phyloP scores from a whole-genome alignment of 768 basidiomycete genomes.

The Trametes villosa region DNA sequence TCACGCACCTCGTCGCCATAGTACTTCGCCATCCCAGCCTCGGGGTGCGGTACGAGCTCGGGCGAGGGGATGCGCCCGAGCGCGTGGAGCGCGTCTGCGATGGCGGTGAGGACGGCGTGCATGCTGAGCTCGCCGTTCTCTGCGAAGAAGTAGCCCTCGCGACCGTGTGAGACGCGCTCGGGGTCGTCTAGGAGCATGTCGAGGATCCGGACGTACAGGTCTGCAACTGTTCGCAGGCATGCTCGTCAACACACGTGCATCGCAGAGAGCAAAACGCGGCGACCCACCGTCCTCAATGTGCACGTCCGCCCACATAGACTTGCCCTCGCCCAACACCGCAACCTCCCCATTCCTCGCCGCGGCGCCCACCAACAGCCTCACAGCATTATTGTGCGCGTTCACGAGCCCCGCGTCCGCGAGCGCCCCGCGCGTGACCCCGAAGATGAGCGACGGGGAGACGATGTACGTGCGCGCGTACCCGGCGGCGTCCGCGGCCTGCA shows the following conservation, averaged over 20 bases:
- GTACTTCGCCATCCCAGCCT: slow-evolving; percentile 46
- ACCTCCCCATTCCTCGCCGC: slow-evolving; percentile 50
- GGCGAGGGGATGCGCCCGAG: slow-evolving; percentile 32
- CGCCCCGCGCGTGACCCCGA: slow-evolving; percentile 61
- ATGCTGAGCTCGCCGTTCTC: slow-evolving; percentile 33
- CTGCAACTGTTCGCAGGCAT: neutral
- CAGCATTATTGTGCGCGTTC: slow-evolving; percentile 52
- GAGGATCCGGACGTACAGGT: slow-evolving; percentile 33
- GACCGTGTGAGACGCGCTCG: slow-evolving; percentile 32
- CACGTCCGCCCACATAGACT: slow-evolving; percentile 61
- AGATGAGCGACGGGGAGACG: slow-evolving; percentile 58
- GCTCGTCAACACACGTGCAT: neutral
- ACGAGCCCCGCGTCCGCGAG: slow-evolving; percentile 54
- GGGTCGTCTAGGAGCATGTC: slow-evolving; percentile 36
- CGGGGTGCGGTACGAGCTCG: slow-evolving; percentile 44
- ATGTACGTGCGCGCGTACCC: slow-evolving; percentile 57
- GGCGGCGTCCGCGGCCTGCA: slow-evolving; percentile 57
- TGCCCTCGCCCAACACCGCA: slow-evolving; percentile 57
- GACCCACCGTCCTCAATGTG: slow-evolving; percentile 41
- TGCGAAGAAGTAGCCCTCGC: slow-evolving; percentile 40
- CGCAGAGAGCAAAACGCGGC: neutral
- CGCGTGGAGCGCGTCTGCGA: slow-evolving; percentile 38
- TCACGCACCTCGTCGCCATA: neutral
- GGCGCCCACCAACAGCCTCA: slow-evolving; percentile 50
- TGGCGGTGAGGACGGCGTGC: slow-evolving; percentile 36